phyloP scores from a whole-genome alignment of 345 rosid genomes.

The Ailanthus altissimus region DNA sequence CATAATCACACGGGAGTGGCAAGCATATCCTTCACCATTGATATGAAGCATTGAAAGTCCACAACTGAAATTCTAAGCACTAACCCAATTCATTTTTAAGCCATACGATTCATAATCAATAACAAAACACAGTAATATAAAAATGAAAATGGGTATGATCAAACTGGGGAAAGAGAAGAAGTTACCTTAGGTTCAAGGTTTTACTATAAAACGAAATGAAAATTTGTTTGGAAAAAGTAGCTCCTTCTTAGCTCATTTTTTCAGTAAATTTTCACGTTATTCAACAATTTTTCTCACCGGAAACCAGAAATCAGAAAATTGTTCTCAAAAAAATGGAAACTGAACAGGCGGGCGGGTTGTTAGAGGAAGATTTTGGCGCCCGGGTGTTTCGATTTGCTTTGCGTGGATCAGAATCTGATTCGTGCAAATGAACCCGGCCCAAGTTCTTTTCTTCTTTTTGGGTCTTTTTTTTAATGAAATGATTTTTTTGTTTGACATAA shows the following conservation, averaged over 20 bases:
- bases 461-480: neutral
- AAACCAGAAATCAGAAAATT: neutral
- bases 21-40: neutral
- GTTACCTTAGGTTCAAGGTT: neutral
- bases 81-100: neutral
- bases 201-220: neutral
- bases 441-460: neutral
- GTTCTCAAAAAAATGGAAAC: neutral
- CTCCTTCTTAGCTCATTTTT: neutral
- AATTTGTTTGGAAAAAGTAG: neutral
- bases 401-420: neutral
- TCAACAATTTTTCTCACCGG: neutral
- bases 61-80: slow-evolving; percentile 4
- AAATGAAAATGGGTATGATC: neutral
- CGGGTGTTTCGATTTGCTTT: neutral
- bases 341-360: neutral
- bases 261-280: neutral
- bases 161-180: neutral
- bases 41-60: neutral
- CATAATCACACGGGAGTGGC: neutral
- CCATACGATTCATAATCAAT: neutral
- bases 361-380: neutral
- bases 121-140: neutral
- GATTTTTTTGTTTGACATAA: neutral
- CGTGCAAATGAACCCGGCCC: neutral